phyloP scores from a whole-genome alignment of 176 grass and related monocot species.

The Raddia guianensis region DNA sequence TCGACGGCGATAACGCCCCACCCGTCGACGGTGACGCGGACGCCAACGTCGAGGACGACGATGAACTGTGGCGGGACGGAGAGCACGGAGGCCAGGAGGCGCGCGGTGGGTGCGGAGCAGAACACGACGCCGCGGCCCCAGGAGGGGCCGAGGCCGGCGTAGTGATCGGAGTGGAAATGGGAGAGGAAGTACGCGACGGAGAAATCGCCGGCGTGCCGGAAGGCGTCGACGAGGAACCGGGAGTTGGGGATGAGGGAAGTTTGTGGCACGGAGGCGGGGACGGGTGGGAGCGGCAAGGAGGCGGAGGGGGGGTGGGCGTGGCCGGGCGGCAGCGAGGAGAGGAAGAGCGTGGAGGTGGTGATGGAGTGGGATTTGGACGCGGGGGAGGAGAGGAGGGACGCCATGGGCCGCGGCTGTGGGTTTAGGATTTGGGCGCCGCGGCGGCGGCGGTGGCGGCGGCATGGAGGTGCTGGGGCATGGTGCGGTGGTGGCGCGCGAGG shows the following conservation, averaged over 20 bases:
- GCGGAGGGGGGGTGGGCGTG: slow-evolving; percentile 35
- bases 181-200: slow-evolving; percentile 87
- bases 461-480: slow-evolving; percentile 21
- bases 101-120: slow-evolving; percentile 69
- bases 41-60: slow-evolving; percentile 52
- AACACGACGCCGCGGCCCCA: slow-evolving; percentile 84
- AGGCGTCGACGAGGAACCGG: slow-evolving; percentile 83
- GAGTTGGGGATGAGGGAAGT: slow-evolving; percentile 70
- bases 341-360: slow-evolving; percentile 44
- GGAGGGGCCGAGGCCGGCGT: slow-evolving; percentile 62
- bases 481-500: slow-evolving; percentile 22
- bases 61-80: slow-evolving; percentile 66
- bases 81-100: slow-evolving; percentile 63
- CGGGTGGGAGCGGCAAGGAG: slow-evolving; percentile 42
- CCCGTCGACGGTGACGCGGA: slow-evolving; percentile 50
- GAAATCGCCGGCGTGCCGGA: slow-evolving; percentile 82
- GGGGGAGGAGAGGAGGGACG: slow-evolving; percentile 45
- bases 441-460: neutral
- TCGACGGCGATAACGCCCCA: slow-evolving; percentile 69
- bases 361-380: slow-evolving; percentile 46
- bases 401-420: slow-evolving; percentile 39
- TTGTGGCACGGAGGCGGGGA: slow-evolving; percentile 51
- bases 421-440: slow-evolving; percentile 30
- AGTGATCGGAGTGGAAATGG: slow-evolving; percentile 97
- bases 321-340: slow-evolving; percentile 34